Evolutionary conservation across 108 stramenopile genomes (phyloP).

Genomic region (Nitzschia inconspicua): DNA sequence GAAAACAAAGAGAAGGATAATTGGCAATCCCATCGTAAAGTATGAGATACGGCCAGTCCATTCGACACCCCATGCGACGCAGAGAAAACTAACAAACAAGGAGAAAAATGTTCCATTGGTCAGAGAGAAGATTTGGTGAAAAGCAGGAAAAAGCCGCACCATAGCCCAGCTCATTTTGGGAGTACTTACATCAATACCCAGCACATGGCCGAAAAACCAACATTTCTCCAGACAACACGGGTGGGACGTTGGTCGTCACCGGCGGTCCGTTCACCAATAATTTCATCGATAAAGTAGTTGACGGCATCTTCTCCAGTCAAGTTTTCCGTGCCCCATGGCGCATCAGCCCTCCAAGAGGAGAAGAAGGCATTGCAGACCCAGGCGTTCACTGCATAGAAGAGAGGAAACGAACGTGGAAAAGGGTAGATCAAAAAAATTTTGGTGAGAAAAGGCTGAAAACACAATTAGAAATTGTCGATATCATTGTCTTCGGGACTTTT

Average conservation of each 20-base stretch:
- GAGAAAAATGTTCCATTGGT: conserved; percentile 26
- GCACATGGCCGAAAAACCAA: conserved; percentile 36
- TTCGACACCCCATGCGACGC: conserved; percentile 51
- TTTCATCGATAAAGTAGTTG: conserved; percentile 25
- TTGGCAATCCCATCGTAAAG: conserved; percentile 55
- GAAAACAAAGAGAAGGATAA: conserved; percentile 53
- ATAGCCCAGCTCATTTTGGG: too few relatives aligned
- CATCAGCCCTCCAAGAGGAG: conserved; percentile 28
- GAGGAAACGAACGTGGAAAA: too few relatives aligned
- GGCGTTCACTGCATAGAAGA: too few relatives aligned
- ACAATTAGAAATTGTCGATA: too few relatives aligned
- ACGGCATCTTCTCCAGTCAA: conserved; percentile 40
- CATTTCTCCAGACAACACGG: conserved; percentile 45
- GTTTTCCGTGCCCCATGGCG: conserved; percentile 29
- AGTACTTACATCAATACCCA: too few relatives aligned
- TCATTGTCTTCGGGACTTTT: too few relatives aligned
- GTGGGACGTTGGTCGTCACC: conserved; percentile 38
- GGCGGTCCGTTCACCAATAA: conserved; percentile 48
- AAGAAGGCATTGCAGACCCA: conserved; percentile 59
- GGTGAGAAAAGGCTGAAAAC: too few relatives aligned
- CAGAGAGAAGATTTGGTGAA: too few relatives aligned
- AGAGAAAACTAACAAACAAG: conserved; percentile 40
- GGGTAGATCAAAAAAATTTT: too few relatives aligned
- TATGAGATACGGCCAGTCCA: conserved; percentile 58
- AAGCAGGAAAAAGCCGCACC: too few relatives aligned